A percentile compares a stretch with the other conserved stretches of the same genome.
Conservation (phyloP, 495 filamentous ascomycete species). For the Hypoxylon intermedium region DNA sequence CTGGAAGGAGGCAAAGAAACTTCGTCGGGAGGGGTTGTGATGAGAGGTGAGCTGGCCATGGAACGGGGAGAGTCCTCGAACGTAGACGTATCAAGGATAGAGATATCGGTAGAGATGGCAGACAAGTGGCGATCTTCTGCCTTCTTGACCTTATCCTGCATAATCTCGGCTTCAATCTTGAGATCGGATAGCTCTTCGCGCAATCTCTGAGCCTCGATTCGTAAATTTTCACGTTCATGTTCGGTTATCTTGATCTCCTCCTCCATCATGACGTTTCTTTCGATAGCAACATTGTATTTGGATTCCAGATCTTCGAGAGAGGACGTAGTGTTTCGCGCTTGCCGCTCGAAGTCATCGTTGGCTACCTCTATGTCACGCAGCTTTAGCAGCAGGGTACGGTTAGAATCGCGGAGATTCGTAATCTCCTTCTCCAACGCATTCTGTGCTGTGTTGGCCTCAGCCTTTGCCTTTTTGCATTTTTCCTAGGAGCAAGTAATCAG, state of each 20-base stretch:
- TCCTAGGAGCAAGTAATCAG: conserved; percentile 60
- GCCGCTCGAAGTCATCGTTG: conserved; percentile 97
- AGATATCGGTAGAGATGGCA: conserved; percentile 58
- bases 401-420: conserved; percentile 83
- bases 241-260: conserved; percentile 91
- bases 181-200: conserved; percentile 90
- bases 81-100: conserved; percentile 61
- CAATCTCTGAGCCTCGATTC: conserved; percentile 87
- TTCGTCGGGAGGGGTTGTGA: conserved; percentile 72
- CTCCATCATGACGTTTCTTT: conserved; percentile 89
- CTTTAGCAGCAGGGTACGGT: conserved; percentile 79
- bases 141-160: conserved; percentile 86
- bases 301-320: conserved; percentile 96
- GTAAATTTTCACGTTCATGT: conserved; percentile 83
- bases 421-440: conserved; percentile 93
- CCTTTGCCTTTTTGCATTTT: conserved; percentile 95
- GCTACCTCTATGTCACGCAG: conserved; percentile 95
- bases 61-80: conserved; percentile 65
- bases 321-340: conserved; percentile 90
- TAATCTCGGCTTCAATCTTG: conserved; percentile 92
- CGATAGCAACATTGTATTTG: conserved; percentile 93
- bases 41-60: conserved; percentile 74
- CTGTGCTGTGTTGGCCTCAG: conserved; percentile 82
- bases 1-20: conserved; percentile 60
- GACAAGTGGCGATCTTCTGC: conserved; percentile 60